Evolutionary conservation across 192 early-diverging fungal genomes (phyloP).

Genomic region (Entomortierella chlamydospora): DNA sequence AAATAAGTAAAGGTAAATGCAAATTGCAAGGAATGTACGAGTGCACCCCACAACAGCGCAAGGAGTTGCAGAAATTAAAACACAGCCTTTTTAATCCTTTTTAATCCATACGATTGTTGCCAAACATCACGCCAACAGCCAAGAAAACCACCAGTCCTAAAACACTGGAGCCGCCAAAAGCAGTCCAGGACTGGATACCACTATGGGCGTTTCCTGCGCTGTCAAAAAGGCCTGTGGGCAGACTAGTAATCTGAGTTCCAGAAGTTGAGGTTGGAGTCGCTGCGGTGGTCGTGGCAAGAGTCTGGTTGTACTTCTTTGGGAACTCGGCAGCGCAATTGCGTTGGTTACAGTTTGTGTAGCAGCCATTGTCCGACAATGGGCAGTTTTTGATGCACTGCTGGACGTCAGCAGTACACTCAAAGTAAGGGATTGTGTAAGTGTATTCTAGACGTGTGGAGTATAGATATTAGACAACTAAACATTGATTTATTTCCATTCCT

Average conservation of each 20-base stretch:
- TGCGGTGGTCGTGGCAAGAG: conserved; percentile 22
- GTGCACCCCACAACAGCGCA: too few species aligned
- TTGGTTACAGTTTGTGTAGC: conserved; percentile 23
- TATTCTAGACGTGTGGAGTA: too few species aligned
- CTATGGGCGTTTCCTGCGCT: conserved; percentile 6
- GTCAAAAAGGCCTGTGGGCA: conserved; percentile 35
- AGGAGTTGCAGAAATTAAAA: too few species aligned
- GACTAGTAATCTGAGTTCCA: conserved; percentile 7
- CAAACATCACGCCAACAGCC: conserved; percentile 43
- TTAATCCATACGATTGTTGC: too few species aligned
- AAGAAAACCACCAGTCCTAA: conserved; percentile 40
- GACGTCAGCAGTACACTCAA: conserved; percentile 28
- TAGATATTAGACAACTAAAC: too few species aligned
- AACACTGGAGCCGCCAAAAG: conserved; percentile 39
- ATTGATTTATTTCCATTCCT: too few species aligned
- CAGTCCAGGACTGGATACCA: conserved; percentile 9
- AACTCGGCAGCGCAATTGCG: conserved; percentile 40
- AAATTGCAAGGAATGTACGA: too few species aligned
- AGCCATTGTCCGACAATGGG: conserved; percentile 26
- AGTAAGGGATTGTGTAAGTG: conserved; percentile 51
- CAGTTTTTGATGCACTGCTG: conserved; percentile 27
- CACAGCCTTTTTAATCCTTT: too few species aligned
- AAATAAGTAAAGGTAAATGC: too few species aligned
- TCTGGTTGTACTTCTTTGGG: conserved; percentile 52
- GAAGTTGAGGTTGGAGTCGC: conserved; percentile 12